Conservation (phyloP, 2,329 filamentous ascomycete species). For the Fusarium nelsonii region DNA sequence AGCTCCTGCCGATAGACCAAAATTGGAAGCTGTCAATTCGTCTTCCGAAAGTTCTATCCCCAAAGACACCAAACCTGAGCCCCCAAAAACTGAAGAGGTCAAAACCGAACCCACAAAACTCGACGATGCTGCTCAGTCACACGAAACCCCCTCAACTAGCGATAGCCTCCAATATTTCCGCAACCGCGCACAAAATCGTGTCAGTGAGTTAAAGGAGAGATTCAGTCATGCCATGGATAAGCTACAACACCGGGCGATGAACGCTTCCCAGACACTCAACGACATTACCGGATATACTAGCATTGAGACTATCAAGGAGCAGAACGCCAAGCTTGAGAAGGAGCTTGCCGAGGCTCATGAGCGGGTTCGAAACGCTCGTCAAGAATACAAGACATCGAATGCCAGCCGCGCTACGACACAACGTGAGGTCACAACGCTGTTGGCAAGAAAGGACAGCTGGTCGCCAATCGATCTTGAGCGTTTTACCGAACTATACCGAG, state of each 20-base stretch:
- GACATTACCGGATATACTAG: slow-evolving; percentile 93
- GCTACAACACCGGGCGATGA: slow-evolving; percentile 84
- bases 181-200: slow-evolving; percentile 51
- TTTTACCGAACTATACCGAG: slow-evolving; percentile 92
- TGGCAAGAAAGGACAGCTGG: slow-evolving; percentile 96
- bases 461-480: slow-evolving; percentile 87
- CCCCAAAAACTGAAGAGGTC: slow-evolving; percentile 9
- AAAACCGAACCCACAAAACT: slow-evolving; percentile 20
- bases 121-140: slow-evolving; percentile 15
- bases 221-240: slow-evolving; percentile 80
- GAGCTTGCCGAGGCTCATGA: slow-evolving; percentile 70
- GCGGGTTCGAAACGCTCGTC: slow-evolving; percentile 77
- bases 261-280: slow-evolving; percentile 89
- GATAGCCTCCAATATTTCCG: slow-evolving; percentile 50
- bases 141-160: slow-evolving; percentile 31
- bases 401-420: slow-evolving; percentile 87
- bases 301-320: slow-evolving; percentile 85
- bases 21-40: slow-evolving; percentile 11
- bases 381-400: slow-evolving; percentile 85
- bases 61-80: slow-evolving; percentile 12
- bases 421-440: slow-evolving; percentile 92
- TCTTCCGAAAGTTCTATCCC: neutral
- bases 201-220: slow-evolving; percentile 51
- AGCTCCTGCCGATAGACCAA: slow-evolving; percentile 18
- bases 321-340: slow-evolving; percentile 77